A percentile compares a stretch with the other conserved stretches of the same genome.
phyloP scores from a whole-genome alignment of 2,329 filamentous ascomycete species.

The Paecilomyces fulvus region DNA sequence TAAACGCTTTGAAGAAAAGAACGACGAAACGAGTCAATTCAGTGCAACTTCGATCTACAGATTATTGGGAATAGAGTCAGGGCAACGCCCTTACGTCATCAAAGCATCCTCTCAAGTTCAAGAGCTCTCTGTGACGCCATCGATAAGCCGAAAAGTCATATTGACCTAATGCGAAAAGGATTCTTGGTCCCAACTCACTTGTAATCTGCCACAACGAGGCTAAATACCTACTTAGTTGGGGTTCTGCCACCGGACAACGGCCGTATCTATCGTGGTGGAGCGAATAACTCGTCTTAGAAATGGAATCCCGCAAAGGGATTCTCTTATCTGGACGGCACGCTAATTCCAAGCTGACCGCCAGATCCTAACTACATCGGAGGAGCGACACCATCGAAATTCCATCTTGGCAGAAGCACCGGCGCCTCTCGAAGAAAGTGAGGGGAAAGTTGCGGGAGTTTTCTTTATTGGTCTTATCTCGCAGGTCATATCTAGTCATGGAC shows the following conservation, averaged over 20 bases:
- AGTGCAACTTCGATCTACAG: too few species aligned
- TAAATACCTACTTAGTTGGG: too few species aligned
- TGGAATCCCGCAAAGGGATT: background rate
- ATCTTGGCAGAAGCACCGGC: background rate
- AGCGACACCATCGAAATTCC: background rate
- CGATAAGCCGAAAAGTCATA: too few species aligned
- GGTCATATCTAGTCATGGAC: background rate
- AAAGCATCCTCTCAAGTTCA: too few species aligned
- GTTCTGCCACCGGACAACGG: background rate
- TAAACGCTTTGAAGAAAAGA: background rate
- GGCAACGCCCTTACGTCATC: too few species aligned
- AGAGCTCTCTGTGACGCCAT: too few species aligned
- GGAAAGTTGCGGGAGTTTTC: background rate
- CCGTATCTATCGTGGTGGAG: background rate
- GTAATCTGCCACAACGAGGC: too few species aligned
- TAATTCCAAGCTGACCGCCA: background rate
- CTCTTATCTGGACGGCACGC: background rate
- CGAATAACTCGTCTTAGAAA: background rate
- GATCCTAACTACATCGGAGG: background rate
- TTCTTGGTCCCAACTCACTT: too few species aligned
- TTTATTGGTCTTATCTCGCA: background rate
- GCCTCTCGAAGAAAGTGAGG: background rate
- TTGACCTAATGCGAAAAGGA: too few species aligned
- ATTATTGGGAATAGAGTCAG: too few species aligned
- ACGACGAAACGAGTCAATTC: too few species aligned